These are phyloP conservation scores for Exophiala sideris DNA, from an alignment of 2,329 filamentous ascomycete genomes.

Conservation along the genomic window DNA sequence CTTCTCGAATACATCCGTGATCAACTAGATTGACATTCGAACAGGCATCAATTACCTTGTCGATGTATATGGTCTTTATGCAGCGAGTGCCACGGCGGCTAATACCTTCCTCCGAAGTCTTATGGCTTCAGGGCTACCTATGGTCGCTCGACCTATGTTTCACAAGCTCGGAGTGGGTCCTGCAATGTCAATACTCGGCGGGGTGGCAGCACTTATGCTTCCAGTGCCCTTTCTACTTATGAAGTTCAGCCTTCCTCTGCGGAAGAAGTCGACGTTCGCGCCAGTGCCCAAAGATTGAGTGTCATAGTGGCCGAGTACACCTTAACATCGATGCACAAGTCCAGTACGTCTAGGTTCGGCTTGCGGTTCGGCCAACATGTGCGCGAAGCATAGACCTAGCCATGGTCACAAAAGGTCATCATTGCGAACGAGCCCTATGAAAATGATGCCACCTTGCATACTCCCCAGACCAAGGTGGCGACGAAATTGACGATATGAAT, in stretches of 20 bases:
- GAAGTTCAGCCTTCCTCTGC: slow-evolving; percentile 39
- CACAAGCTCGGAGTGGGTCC: slow-evolving; percentile 41
- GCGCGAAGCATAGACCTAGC: too few species aligned
- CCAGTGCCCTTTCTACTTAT: slow-evolving; percentile 48
- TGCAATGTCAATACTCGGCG: slow-evolving; percentile 42
- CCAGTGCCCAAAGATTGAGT: slow-evolving; percentile 25
- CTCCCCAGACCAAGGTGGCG: too few species aligned
- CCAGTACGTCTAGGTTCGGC: too few species aligned
- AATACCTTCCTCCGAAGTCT: slow-evolving; percentile 43
- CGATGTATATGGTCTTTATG: slow-evolving; percentile 40
- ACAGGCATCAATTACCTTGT: slow-evolving; percentile 47
- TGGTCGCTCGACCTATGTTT: slow-evolving; percentile 43
- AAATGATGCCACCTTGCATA: too few species aligned
- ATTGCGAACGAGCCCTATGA: too few species aligned
- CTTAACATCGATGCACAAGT: too few species aligned
- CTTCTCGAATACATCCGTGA: neutral
- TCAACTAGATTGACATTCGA: neutral
- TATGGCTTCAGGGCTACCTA: slow-evolving; percentile 38
- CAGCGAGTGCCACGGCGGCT: slow-evolving; percentile 42
- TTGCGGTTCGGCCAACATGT: too few species aligned
- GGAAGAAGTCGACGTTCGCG: slow-evolving; percentile 45
- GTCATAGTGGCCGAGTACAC: neutral
- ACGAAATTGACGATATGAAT: too few species aligned
- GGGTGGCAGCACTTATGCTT: slow-evolving; percentile 37
- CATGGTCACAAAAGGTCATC: too few species aligned